A percentile compares a stretch with the other conserved stretches of the same genome.
phyloP scores from a whole-genome alignment of 2,329 filamentous ascomycete genomes.

The Ramularia collo-cygni region DNA sequence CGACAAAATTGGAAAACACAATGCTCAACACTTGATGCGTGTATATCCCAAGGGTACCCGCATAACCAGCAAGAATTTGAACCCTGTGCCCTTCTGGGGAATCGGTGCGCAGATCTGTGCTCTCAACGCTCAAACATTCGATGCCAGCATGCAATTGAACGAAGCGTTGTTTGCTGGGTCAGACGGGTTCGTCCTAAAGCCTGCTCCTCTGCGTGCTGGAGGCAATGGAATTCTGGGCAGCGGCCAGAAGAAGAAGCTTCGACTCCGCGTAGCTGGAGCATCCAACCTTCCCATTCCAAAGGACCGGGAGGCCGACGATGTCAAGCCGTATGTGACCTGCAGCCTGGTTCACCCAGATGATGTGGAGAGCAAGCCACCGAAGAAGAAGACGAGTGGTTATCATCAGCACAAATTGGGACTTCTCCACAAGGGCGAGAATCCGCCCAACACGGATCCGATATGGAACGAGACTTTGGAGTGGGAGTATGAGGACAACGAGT shows the following conservation, averaged over 20 bases:
- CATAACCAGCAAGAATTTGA: conserved; percentile 59
- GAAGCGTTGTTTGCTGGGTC: conserved; percentile 61
- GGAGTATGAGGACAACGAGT: conserved; percentile 61
- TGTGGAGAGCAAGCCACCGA: conserved; percentile 43
- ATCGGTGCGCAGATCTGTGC: conserved; percentile 63
- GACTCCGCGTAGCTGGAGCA: conserved; percentile 56
- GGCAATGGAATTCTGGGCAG: conserved; percentile 47
- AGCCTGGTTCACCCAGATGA: conserved; percentile 55
- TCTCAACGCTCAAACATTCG: conserved; percentile 64
- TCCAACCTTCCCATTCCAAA: conserved; percentile 52
- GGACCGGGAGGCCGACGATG: conserved; percentile 42
- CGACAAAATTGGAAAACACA: conserved; percentile 52
- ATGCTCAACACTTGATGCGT: conserved; percentile 60
- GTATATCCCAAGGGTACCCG: conserved; percentile 64
- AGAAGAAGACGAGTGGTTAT: conserved; percentile 57
- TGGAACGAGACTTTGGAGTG: conserved; percentile 62
- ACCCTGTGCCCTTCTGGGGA: conserved; percentile 58
- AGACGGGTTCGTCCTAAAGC: conserved; percentile 61
- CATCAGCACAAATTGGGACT: conserved; percentile 54
- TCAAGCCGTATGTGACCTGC: conserved; percentile 61
- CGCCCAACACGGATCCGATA: conserved; percentile 53
- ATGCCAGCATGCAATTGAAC: conserved; percentile 59
- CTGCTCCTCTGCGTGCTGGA: conserved; percentile 50
- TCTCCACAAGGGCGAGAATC: conserved; percentile 53
- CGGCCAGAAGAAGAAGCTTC: conserved; percentile 45